A percentile compares a stretch with the other conserved stretches of the same genome.
phyloP scores from a whole-genome alignment of 495 filamentous ascomycete genomes.

The Hypoxylon cercidicola region DNA sequence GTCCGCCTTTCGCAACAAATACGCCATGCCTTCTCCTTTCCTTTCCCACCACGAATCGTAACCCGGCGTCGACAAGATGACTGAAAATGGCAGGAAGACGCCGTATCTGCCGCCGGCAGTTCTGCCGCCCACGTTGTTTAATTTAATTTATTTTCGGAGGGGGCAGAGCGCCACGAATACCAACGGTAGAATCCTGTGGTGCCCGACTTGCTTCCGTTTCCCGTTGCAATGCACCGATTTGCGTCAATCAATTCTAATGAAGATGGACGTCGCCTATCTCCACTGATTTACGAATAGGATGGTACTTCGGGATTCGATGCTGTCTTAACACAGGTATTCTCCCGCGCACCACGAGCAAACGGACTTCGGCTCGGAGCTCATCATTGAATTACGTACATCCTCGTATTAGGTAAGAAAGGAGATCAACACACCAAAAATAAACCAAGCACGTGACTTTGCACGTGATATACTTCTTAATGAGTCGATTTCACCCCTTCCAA shows the following conservation, averaged over 20 bases:
- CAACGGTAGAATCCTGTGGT: slow-evolving; percentile 4
- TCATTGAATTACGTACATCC: background rate
- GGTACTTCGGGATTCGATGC: too few species aligned
- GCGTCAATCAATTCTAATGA: too few species aligned
- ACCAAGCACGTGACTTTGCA: slow-evolving; percentile 10
- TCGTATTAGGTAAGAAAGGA: background rate
- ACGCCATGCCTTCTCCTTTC: too few species aligned
- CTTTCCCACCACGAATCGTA: too few species aligned
- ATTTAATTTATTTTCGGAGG: slow-evolving; percentile 10
- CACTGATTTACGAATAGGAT: too few species aligned
- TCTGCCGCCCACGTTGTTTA: slow-evolving; percentile 9
- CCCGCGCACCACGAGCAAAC: too few species aligned
- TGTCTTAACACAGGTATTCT: too few species aligned
- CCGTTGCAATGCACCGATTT: background rate
- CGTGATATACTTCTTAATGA: slow-evolving; percentile 18
- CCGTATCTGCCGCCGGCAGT: slow-evolving; percentile 2
- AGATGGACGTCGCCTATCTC: too few species aligned
- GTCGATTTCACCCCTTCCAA: slow-evolving; percentile 25
- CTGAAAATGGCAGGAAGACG: slow-evolving; percentile 6
- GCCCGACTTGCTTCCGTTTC: slow-evolving; percentile 5
- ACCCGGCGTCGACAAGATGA: background rate
- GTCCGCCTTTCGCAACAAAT: background rate
- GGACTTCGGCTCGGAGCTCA: background rate
- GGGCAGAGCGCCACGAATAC: background rate
- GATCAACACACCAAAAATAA: background rate